Evolutionary conservation across 768 basidiomycete genomes (phyloP).

Genomic region (Sarcodon aspratus): DNA sequence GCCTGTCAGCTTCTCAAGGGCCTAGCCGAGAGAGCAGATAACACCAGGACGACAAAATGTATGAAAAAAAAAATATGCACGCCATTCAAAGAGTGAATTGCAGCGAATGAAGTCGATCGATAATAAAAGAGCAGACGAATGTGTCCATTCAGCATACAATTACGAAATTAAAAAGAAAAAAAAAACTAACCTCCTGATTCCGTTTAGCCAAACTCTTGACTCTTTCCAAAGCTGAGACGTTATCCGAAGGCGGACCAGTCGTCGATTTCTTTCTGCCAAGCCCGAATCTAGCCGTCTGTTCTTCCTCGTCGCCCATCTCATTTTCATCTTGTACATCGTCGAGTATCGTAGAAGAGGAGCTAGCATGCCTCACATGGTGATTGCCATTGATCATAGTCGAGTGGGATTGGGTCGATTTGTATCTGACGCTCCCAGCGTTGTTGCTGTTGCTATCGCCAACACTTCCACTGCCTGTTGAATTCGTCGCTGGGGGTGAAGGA

Average conservation of each 20-base stretch:
- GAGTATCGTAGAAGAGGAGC: conserved; percentile 14
- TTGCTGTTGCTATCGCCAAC: conserved; percentile 41
- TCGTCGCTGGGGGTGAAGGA: conserved; percentile 78
- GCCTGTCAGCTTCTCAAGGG: conserved; percentile 56
- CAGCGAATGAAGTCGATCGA: background rate
- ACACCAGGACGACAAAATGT: background rate
- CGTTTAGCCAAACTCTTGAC: conserved; percentile 61
- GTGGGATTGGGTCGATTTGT: conserved; percentile 17
- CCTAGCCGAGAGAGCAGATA: conserved; percentile 22
- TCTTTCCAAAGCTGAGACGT: conserved; percentile 48
- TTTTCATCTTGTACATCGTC: conserved; percentile 41
- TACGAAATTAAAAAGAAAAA: no score
- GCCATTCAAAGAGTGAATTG: background rate
- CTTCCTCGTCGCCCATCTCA: conserved; percentile 44
- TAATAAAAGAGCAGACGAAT: background rate
- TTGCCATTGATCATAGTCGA: conserved; percentile 21
- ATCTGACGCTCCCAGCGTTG: conserved; percentile 27
- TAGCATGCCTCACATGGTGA: conserved; percentile 14
- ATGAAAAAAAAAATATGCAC: conserved; percentile 3
- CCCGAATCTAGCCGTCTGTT: conserved; percentile 42
- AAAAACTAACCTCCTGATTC: conserved; percentile 53
- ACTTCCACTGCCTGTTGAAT: conserved; percentile 76
- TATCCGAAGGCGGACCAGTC: conserved; percentile 25
- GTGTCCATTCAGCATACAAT: conserved; percentile 8
- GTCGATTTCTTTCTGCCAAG: conserved; percentile 18